phyloP scores from a whole-genome alignment of 2,329 filamentous ascomycete genomes.

The Fusarium burgessii region DNA sequence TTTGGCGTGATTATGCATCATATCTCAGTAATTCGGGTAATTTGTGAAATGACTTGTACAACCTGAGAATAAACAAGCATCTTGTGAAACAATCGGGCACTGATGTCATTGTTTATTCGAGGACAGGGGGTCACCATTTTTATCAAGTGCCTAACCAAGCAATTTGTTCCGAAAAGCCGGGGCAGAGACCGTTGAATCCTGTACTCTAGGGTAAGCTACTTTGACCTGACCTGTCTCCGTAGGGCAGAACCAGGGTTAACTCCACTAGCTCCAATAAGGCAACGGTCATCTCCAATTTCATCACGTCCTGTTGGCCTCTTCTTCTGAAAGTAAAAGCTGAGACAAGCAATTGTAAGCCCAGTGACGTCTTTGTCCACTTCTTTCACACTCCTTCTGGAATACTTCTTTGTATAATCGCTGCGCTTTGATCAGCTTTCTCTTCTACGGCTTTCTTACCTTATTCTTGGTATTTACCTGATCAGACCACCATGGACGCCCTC shows the following conservation, averaged over 20 bases:
- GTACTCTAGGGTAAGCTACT: slow-evolving; percentile 15
- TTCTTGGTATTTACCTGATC: not conserved
- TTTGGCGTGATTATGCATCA: slow-evolving; percentile 9
- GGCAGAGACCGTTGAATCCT: not conserved
- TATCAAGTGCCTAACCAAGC: not conserved
- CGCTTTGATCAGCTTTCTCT: not conserved
- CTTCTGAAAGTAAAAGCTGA: slow-evolving; percentile 4
- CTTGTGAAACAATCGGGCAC: slow-evolving; percentile 9
- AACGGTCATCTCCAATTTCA: slow-evolving; percentile 23
- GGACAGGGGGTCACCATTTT: slow-evolving; percentile 21
- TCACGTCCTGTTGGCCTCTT: slow-evolving; percentile 42
- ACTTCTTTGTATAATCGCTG: not conserved
- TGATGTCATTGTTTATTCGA: slow-evolving; percentile 32
- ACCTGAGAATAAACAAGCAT: slow-evolving; percentile 6
- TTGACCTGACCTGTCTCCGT: not conserved
- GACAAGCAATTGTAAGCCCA: slow-evolving; percentile 19
- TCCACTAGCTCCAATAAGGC: slow-evolving; percentile 9
- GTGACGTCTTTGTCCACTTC: slow-evolving; percentile 33
- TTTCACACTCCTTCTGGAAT: slow-evolving; percentile 33
- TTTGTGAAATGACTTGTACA: slow-evolving; percentile 1
- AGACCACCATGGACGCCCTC: slow-evolving; percentile 68
- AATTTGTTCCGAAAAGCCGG: not conserved
- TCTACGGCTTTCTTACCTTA: not conserved
- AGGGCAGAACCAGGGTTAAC: slow-evolving; percentile 19
- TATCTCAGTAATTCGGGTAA: not conserved